Base-by-base conservation (phyloP, 768 basidiomycete species). In the Pulveroboletus sp. region DNA sequence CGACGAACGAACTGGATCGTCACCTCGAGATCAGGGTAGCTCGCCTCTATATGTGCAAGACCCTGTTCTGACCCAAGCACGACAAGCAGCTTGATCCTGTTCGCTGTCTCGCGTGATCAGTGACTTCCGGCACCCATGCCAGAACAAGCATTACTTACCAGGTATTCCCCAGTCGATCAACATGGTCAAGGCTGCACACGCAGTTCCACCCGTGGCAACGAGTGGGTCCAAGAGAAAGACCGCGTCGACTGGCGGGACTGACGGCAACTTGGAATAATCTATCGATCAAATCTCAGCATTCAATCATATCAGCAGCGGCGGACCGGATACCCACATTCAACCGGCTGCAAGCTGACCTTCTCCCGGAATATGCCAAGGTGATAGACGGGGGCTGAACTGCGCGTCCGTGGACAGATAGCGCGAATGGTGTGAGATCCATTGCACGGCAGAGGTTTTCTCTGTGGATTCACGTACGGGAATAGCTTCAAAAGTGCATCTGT, bases 121-220 rank as follows among this genome's bases (percentile, higher is more conserved):
- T 60, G 32, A 45, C 42, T 22, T n/a, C 5, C 5, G 11, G 32
- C 43, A 14, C 46, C 13, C 27, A 34, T 14, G 32, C 17, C 13
- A 14, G 24, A 30, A 36, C 12, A 26, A 38, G 12, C 23, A 30
- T 30, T 36, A 62, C 78, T 54, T 56, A 88, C 89, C 50, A 14
- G 84, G 74, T 57, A 90, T 76, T 24, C 89, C 89, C 89, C 89
- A 91, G 46, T 91, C 91, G 2, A 76, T 59, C 45, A 95, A 76
- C 91, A 96, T 97, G 43, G 78, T 62, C 47, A 97, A 65, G 9
- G 94, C 94, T 16, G 95, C 93, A 54, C 79, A 77, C 3, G 89
- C 92, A 5, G 95, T 97, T 11, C 92, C 89, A 44, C 93, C 95
- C 3, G 95, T 97, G 0, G 95, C 95, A 59, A 97, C 85, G 27